Base-by-base conservation (phyloP, 1,284 basidiomycete species). In the Heliocybe sulcata region DNA sequence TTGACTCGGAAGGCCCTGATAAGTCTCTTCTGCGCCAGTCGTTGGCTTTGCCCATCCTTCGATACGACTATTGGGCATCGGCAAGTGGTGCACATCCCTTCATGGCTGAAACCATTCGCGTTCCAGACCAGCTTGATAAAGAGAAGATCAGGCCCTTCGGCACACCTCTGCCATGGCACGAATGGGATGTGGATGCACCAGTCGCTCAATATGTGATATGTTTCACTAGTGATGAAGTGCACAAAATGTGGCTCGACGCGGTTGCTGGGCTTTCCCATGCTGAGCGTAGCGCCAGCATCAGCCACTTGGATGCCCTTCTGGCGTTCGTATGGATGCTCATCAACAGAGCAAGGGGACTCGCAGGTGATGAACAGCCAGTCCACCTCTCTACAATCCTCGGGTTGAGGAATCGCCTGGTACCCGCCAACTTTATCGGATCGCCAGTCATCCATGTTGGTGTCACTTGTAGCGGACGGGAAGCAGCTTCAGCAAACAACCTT, bases 221-320 rank as follows among this genome's bases (percentile, higher is more conserved):
- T 58, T 77, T 75, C 56, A 65, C 64, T 20, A 57, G 66, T 0
- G 53, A 56, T 1, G 72, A 76, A 54, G 56, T 77, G 1, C 56
- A 67, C 3, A 55, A 60, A 16, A 73, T 77, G 51, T 71, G 69
- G 60, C 49, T 63, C 25, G 65, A 60, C 1, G 60, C 63, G 20
- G 53, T 57, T 4, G 51, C 56, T 11, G 20, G 22, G 27, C 12
- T 31, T n/a, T 53, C 55, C 9, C 29, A 31, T 31, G 12, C 29
- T 4, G 29, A 31, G 12, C 29, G 12, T 31, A 52, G 57, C 1
- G 9, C 27, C 14, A 58, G 54, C 23, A 58, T 69, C 58, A 74
- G 70, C 56, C 67, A 68, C 52, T 66, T 76, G n/a, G 76, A 77
- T 60, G 69, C 74, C 1, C 65, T 78, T 23, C 67, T 72, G 10